Evolutionary conservation across 805 yeast genomes (phyloP).

Genomic region (Wickerhamiella vanderwaltii): DNA sequence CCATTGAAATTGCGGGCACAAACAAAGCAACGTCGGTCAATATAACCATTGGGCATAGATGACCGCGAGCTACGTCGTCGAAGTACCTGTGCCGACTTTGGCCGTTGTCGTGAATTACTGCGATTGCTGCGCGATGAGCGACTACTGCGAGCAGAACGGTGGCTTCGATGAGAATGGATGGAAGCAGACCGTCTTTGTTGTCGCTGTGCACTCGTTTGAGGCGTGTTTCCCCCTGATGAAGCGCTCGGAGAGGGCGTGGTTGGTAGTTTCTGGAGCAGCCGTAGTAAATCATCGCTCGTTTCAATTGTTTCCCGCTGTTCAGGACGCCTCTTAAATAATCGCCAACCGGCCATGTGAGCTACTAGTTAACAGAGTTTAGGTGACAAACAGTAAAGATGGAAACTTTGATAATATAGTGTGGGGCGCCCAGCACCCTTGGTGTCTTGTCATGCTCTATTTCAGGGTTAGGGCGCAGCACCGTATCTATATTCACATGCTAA

Average conservation of each 20-base stretch:
- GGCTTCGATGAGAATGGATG: slow-evolving; percentile 9
- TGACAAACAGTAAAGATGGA: neutral
- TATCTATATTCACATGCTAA: too few species aligned
- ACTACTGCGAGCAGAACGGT: neutral
- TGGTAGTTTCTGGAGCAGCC: slow-evolving; percentile 4
- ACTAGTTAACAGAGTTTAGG: neutral
- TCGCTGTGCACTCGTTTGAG: too few species aligned
- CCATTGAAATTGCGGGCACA: slow-evolving; percentile 17
- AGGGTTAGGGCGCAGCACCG: too few species aligned
- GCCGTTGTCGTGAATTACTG: neutral
- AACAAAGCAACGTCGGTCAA: slow-evolving; percentile 16
- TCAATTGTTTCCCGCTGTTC: neutral
- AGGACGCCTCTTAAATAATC: slow-evolving; percentile 6
- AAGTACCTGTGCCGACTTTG: neutral
- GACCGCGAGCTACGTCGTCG: neutral
- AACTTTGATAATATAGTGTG: too few species aligned
- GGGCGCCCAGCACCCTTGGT: too few species aligned
- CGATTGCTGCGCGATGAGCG: neutral
- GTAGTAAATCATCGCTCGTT: neutral
- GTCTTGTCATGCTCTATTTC: too few species aligned
- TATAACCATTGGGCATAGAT: slow-evolving; percentile 1
- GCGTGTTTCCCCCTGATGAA: too few species aligned
- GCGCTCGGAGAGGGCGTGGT: slow-evolving; percentile 4
- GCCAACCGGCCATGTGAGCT: slow-evolving; percentile 8
- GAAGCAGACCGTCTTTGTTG: neutral